Conservation (phyloP, 2,329 filamentous ascomycete genomes). For the Lachnellula subtilissima region DNA sequence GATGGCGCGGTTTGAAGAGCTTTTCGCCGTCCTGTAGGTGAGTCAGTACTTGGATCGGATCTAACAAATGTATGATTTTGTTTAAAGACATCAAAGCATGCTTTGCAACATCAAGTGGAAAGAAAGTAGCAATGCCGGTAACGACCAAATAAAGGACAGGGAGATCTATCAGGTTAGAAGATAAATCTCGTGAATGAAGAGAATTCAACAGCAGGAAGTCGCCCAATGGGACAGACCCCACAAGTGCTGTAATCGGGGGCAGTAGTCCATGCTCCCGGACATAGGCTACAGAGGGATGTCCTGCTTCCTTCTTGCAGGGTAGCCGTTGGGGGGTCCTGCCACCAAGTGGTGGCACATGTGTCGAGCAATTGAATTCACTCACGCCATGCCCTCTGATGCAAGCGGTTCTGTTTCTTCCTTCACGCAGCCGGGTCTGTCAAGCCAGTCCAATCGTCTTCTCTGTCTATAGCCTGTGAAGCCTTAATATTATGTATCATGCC, state of each 20-base stretch:
- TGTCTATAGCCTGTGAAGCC: constrained; percentile 1
- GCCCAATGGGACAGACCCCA: no score
- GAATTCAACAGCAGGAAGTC: no score
- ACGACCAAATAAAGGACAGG: no score
- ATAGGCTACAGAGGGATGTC: no score
- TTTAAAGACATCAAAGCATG: background rate
- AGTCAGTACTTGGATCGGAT: background rate
- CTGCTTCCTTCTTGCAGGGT: no score
- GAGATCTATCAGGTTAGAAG: no score
- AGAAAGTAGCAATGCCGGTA: background rate
- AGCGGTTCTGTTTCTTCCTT: constrained; percentile 19
- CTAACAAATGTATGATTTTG: no score
- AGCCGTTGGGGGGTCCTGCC: no score
- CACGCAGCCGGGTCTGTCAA: constrained; percentile 25
- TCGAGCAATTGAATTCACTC: constrained; percentile 5
- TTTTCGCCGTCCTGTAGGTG: background rate
- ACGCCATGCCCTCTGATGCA: constrained; percentile 27
- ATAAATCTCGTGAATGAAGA: no score
- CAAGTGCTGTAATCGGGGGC: no score
- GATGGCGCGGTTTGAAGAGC: background rate
- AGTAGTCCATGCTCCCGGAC: no score
- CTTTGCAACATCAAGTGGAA: background rate
- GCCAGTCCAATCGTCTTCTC: constrained; percentile 31
- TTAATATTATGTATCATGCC: background rate
- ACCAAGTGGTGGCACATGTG: no score